These are phyloP conservation scores for Peniophora sp. DNA, from an alignment of 1,284 basidiomycete genomes.

Conservation along the genomic window DNA sequence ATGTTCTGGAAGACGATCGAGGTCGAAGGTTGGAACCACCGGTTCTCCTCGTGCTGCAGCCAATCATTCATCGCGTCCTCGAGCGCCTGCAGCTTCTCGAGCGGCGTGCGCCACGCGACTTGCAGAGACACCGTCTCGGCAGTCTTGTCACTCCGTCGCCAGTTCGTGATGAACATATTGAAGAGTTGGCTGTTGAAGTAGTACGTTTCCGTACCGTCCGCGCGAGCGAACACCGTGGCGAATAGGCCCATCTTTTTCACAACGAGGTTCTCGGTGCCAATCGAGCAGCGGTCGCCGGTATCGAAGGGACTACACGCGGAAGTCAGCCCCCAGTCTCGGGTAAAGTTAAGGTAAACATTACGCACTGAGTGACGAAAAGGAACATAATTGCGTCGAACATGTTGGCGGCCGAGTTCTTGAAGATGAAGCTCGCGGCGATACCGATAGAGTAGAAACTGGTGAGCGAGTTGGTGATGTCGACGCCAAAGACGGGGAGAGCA, in stretches of 20 bases:
- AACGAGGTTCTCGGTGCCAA: slow-evolving; percentile 58
- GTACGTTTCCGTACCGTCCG: slow-evolving; percentile 68
- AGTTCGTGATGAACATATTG: slow-evolving; percentile 66
- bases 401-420: slow-evolving; percentile 61
- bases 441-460: slow-evolving; percentile 62
- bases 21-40: slow-evolving; percentile 66
- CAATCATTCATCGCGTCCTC: slow-evolving; percentile 61
- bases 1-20: slow-evolving; percentile 55
- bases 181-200: slow-evolving; percentile 73
- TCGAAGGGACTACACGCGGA: slow-evolving; percentile 51
- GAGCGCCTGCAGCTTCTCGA: slow-evolving; percentile 60
- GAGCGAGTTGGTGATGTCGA: slow-evolving; percentile 51
- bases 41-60: slow-evolving; percentile 67
- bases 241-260: slow-evolving; percentile 75
- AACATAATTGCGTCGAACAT: slow-evolving; percentile 77
- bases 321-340: not conserved
- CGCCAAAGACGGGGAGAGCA: slow-evolving; percentile 61
- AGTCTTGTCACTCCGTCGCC: slow-evolving; percentile 66
- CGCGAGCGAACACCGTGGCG: slow-evolving; percentile 59
- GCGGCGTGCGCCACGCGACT: slow-evolving; percentile 65
- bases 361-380: slow-evolving; percentile 71
- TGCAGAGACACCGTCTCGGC: slow-evolving; percentile 61
- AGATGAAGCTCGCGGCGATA: slow-evolving; percentile 68
- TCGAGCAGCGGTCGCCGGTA: slow-evolving; percentile 70
- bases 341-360: slow-evolving; percentile 9